Evolutionary conservation across 768 basidiomycete species (phyloP), one percentile per base, ranked within the genome.

Genomic region (Lactarius sanguifluus): DNA sequence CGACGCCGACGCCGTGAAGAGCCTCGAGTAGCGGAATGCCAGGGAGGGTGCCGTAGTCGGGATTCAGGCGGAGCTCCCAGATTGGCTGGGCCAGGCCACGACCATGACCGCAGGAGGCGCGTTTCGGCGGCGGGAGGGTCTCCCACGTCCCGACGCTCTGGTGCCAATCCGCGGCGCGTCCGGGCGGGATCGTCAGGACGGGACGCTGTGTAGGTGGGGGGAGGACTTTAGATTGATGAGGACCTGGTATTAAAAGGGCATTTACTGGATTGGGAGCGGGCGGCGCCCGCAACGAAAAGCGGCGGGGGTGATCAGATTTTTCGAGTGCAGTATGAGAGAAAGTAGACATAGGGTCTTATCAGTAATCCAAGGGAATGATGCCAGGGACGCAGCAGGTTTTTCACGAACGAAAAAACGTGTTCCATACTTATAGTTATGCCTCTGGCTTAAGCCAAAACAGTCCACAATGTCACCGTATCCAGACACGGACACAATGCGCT

Each of bases 91-190:
- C n/a, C 16, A 18, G 10, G 38, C 9, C 12, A 15, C 25, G 59
- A 23, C 16, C 23, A 32, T 32, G 54, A 23, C 25, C 23, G 13
- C 10, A 1, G 4, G 41, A 23, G 15, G 54, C 25, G 34, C 34
- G 40, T 36, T 63, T 67, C 32, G 66, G 66, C 43, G 50, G 50
- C 5, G 66, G 66, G 16, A 67, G 57, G 40, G 32, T n/a, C 32
- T 43, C 23, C 28, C 20, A 63, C 32, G 57, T 55, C 62, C 61
- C 57, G 13, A 67, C 25, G 32, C 18, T 38, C 34, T 67, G 66
- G 32, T 67, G 66, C 66, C 66, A 67, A 59, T 63, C 66, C 2
- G 66, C 66, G 7, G 66, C 50, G 50, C 66, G 66, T 54, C 66
- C 66, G 0, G 61, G 50, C 5, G 66, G 62, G 52, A 67, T 67